Evolutionary conservation across 1,139 yeast genomes (phyloP).

Genomic region (Lodderomyces pseudojiufengensis): DNA sequence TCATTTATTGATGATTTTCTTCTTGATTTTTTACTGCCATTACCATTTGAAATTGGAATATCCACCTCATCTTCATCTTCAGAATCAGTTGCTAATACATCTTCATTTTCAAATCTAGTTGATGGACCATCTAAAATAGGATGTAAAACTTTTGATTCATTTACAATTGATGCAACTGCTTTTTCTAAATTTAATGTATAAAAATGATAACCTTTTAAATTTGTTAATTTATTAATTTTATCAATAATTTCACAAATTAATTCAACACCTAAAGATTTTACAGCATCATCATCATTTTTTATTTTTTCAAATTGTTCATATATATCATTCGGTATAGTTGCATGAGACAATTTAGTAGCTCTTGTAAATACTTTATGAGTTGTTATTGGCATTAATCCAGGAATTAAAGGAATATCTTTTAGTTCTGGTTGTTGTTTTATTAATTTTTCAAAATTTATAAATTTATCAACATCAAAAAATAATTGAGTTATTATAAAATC

Average conservation of each 20-base stretch:
- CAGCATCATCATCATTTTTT: conserved; percentile 76
- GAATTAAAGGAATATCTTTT: conserved; percentile 58
- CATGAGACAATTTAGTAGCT: conserved; percentile 88
- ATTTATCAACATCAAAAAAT: conserved; percentile 42
- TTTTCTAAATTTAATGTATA: conserved; percentile 87
- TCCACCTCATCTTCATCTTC: conserved; percentile 25
- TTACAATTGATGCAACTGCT: conserved; percentile 81
- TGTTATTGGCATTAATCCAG: conserved; percentile 96
- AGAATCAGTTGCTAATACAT: conserved; percentile 33
- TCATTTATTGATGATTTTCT: conserved; percentile 48
- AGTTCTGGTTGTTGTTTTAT: conserved; percentile 34
- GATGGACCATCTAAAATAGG: conserved; percentile 21
- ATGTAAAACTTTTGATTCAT: conserved; percentile 50
- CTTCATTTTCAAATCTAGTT: conserved; percentile 20
- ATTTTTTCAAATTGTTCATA: conserved; percentile 48
- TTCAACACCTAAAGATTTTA: conserved; percentile 80
- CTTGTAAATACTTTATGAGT: conserved; percentile 82
- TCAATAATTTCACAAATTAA: conserved; percentile 63
- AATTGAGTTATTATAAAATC: conserved; percentile 45
- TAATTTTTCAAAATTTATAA: conserved; percentile 34
- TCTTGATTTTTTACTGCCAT: conserved; percentile 15
- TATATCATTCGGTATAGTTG: conserved; percentile 62
- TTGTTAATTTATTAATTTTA: conserved; percentile 44
- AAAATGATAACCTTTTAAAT: conserved; percentile 80
- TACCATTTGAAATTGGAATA: background rate